Evolutionary conservation across 805 yeast genomes (phyloP).

Genomic region (Nematodospora valgi): DNA sequence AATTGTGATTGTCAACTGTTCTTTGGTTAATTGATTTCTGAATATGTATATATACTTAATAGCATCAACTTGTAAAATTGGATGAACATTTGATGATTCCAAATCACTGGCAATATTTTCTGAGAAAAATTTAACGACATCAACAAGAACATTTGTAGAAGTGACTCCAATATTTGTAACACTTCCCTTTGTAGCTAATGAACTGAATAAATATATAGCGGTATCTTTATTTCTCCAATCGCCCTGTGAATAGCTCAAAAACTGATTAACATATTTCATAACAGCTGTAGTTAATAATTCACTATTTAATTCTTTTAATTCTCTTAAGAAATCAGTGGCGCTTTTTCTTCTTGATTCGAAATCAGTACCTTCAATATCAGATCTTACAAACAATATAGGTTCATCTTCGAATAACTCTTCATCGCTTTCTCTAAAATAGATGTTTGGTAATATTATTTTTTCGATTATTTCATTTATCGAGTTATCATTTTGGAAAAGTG

Average conservation of each 20-base stretch:
- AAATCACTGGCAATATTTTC: conserved; percentile 81
- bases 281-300: conserved; percentile 70
- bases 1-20: conserved; percentile 72
- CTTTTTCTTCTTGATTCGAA: conserved; percentile 89
- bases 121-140: conserved; percentile 82
- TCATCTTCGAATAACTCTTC: conserved; percentile 95
- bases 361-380: conserved; percentile 95
- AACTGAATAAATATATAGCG: conserved; percentile 79
- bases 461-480: conserved; percentile 70
- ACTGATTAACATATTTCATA: conserved; percentile 65
- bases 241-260: conserved; percentile 42
- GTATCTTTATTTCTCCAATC: conserved; percentile 88
- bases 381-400: conserved; percentile 86
- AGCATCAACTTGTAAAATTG: conserved; percentile 87
- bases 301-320: conserved; percentile 76
- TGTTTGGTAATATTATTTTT: conserved; percentile 84
- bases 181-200: conserved; percentile 88
- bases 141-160: conserved; percentile 78
- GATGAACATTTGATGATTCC: conserved; percentile 50
- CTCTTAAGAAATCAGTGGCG: conserved; percentile 88
- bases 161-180: conserved; percentile 85
- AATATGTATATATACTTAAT: conserved; percentile 86
- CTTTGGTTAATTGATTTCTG: conserved; percentile 89
- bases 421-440: conserved; percentile 80
- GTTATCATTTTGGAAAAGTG: conserved; percentile 60